Base-by-base conservation (phyloP, 2,329 filamentous ascomycete genomes). In the Davidsoniella australis region DNA sequence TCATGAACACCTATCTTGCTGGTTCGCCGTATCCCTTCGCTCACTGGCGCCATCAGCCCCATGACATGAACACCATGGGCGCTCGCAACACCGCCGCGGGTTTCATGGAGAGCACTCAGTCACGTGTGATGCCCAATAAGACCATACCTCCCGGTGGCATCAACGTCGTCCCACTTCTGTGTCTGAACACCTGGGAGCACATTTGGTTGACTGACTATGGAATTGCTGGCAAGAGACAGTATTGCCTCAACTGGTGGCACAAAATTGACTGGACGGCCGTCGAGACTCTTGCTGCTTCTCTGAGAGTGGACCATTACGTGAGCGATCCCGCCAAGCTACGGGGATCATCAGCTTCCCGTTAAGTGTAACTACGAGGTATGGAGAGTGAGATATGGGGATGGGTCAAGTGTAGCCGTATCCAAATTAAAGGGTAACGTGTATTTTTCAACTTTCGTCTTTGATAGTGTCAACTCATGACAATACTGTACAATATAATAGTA, bases 111-210 rank as follows among this genome's bases (percentile, higher is more conserved):
- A 58, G 58, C 24, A 53, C 55, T 29, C 53, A 55, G 48, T 20
- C 16, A 7, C 33, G 48, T n/a, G 47, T 40, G 4, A 48, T 51
- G n/a, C 51, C 55, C 17, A 59, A 54, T 23, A 58, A 53, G 53
- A 60, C 57, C 54, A 57, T 60, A 47, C 53, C 48, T 12, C 78
- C 82, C 1, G 82, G 82, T 38, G 80, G 80, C 51, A 72, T 77
- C 55, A 73, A 82, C 45, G 64, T 88, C 33, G 70, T 78, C 50
- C 88, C 89, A 10, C 70, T 96, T 53, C 68, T 98, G 58, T 95
- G 89, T 62, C 74, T 96, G 53, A 96, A 87, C 67, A 94, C 87
- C 4, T 98, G 91, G 91, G 82, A 96, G 69, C 91, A 96, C 66
- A 80, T 82, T 7, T 98, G 84, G 77, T 67, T 96, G 62, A 74